Base-by-base conservation (phyloP, 768 basidiomycete species). In the Lanmaoa rubissima region DNA sequence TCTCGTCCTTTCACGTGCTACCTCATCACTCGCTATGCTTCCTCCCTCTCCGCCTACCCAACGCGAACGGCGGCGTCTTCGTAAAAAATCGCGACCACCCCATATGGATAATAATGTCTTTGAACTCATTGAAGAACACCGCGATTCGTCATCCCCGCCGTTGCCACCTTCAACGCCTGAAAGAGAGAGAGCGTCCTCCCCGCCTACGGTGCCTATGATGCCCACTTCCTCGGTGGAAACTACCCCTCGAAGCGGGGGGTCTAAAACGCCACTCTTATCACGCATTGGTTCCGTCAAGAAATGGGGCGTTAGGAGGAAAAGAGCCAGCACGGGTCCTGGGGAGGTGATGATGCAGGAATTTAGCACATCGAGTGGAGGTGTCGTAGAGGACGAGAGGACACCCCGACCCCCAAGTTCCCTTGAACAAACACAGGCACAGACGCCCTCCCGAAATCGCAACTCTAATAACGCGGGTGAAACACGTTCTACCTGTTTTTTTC, bases 81-180 rank as follows among this genome's bases (percentile, higher is more conserved):
- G 88, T 48, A 92, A 92, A 75, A 91, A 92, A 73, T 88, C 86
- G n/a, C 79, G 90, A 9, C 88, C 88, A 6, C 77, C 74, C 3
- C 70, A 74, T 21, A 65, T 75, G 39, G 79, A 76, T 13, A 73
- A 71, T 36, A 77, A 79, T 35, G 76, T 82, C 0, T 81, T 84
- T 56, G 86, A 85, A 59, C 61, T 72, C 21, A 61, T 72, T 2
- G 71, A 71, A 50, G 69, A 68, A 58, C 64, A 63, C 0, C 61
- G 64, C 40, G 64, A 68, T 56, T 67, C 69, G 10, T 71, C 66
- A 5, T 48, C 69, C 19, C 69, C 73, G 1, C 64, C 68, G 1
- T 60, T 68, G 16, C 69, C 70, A 31, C 69, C 72, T 19, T 69
- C 70, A 34, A 73, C 73, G 7, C 73, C 70, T 7, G 68, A 69